A percentile compares a stretch with the other conserved stretches of the same genome.
phyloP scores from a whole-genome alignment of 805 yeast species.

The Starmerella floricola region DNA sequence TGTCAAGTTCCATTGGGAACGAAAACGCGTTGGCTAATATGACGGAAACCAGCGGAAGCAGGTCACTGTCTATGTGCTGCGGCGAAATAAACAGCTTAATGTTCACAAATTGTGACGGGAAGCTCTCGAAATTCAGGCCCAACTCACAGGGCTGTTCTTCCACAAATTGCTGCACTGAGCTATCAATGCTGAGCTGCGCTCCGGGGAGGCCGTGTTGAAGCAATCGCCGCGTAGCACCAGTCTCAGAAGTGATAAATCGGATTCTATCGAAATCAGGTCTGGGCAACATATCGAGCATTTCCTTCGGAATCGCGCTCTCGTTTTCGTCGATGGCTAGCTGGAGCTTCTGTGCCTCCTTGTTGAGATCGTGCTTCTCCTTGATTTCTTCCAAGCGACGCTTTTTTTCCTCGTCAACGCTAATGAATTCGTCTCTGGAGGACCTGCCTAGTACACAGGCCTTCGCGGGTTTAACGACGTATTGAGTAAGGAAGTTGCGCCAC shows the following conservation, averaged over 20 bases:
- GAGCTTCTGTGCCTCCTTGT: constrained; percentile 39
- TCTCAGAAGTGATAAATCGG: constrained; percentile 52
- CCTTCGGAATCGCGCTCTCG: constrained; percentile 65
- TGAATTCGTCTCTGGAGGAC: constrained; percentile 57
- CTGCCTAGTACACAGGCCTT: constrained; percentile 56
- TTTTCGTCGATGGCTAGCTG: constrained; percentile 54
- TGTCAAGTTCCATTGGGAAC: constrained; percentile 53
- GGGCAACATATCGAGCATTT: constrained; percentile 47
- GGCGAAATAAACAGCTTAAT: constrained; percentile 52
- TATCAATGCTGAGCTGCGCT: constrained; percentile 2
- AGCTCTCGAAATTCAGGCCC: constrained; percentile 66
- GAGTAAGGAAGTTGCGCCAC: constrained; percentile 51
- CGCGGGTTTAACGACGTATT: constrained; percentile 46
- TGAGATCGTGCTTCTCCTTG: constrained; percentile 42
- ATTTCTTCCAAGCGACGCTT: constrained; percentile 41
- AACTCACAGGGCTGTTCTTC: constrained; percentile 32
- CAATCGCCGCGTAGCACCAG: constrained; percentile 45
- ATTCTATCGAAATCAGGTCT: constrained; percentile 68
- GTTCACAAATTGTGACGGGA: constrained; percentile 65
- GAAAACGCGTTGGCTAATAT: constrained; percentile 57
- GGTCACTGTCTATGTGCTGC: constrained; percentile 36
- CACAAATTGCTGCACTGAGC: constrained; percentile 18
- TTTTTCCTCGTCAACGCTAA: constrained; percentile 39
- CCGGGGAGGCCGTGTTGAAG: constrained; percentile 4
- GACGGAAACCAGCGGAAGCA: constrained; percentile 52